Evolutionary conservation across 2,329 filamentous ascomycete genomes (phyloP).

Genomic region (Beauveria sp.): DNA sequence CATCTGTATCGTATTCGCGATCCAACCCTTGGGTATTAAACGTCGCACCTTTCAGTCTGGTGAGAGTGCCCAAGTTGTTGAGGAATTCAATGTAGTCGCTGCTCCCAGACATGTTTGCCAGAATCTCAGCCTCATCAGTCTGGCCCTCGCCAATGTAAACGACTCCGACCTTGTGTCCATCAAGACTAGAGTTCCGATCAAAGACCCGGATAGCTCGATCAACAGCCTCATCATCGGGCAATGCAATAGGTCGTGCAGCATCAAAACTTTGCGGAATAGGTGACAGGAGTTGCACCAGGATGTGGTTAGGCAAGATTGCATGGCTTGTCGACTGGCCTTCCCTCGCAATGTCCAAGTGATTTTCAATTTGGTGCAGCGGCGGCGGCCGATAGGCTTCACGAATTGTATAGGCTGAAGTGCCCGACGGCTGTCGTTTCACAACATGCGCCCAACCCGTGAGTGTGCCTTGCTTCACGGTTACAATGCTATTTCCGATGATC

Average conservation of each 20-base stretch:
- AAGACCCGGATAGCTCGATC: slow-evolving; percentile 72
- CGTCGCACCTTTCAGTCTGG: slow-evolving; percentile 69
- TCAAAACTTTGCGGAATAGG: slow-evolving; percentile 52
- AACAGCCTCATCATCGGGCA: slow-evolving; percentile 63
- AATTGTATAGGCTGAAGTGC: slow-evolving; percentile 52
- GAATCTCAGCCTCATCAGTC: slow-evolving; percentile 71
- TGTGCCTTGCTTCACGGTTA: slow-evolving; percentile 66
- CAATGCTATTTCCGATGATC: slow-evolving; percentile 65
- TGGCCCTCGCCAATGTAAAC: slow-evolving; percentile 89
- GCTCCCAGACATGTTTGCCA: slow-evolving; percentile 80
- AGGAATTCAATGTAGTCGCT: slow-evolving; percentile 84
- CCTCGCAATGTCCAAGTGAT: slow-evolving; percentile 39
- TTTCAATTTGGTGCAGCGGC: slow-evolving; percentile 47
- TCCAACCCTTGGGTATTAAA: slow-evolving; percentile 95
- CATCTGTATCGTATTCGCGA: slow-evolving; percentile 67
- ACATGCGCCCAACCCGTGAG: slow-evolving; percentile 62
- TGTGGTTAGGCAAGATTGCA: slow-evolving; percentile 63
- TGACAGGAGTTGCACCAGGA: slow-evolving; percentile 62
- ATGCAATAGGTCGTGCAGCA: slow-evolving; percentile 61
- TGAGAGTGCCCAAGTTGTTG: slow-evolving; percentile 71
- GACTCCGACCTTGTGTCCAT: slow-evolving; percentile 92
- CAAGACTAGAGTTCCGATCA: slow-evolving; percentile 81
- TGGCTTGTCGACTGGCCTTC: slow-evolving; percentile 48
- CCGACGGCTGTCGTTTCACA: slow-evolving; percentile 64
- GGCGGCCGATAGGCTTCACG: slow-evolving; percentile 52